Conservation (phyloP, 148 eudicot species). For the Agrostemma githago region DNA sequence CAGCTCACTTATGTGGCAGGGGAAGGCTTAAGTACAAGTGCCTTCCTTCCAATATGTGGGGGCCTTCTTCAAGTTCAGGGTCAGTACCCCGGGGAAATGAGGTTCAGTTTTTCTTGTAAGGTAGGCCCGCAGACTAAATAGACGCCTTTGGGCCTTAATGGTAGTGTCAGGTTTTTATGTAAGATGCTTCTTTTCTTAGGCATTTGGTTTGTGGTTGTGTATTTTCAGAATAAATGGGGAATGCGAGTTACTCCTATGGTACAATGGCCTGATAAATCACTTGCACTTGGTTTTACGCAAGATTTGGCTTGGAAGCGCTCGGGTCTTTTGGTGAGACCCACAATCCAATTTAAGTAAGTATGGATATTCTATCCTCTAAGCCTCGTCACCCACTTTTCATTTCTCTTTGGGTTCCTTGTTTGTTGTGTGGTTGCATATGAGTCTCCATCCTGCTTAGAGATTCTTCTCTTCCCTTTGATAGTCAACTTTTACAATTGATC, state of each 20-base stretch:
- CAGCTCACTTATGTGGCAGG: constrained; percentile 90
- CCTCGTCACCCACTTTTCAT: not conserved
- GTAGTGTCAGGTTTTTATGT: not conserved
- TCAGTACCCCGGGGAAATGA: constrained; percentile 96
- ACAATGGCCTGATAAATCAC: constrained; percentile 85
- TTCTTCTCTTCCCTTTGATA: not conserved
- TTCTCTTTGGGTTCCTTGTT: not conserved
- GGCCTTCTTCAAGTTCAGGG: constrained; percentile 98
- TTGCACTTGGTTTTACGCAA: constrained; percentile 60
- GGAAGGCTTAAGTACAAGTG: constrained; percentile 91
- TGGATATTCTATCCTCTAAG: not conserved
- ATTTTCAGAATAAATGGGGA: constrained; percentile 81
- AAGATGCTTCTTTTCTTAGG: not conserved
- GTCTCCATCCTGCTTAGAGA: too few species aligned
- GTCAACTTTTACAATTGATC: not conserved
- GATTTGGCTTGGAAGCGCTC: constrained; percentile 92
- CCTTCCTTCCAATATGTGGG: constrained; percentile 72
- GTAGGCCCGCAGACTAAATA: constrained; percentile 28
- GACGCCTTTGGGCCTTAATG: not conserved
- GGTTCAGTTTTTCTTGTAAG: constrained; percentile 91
- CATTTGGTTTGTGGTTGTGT: constrained; percentile 4
- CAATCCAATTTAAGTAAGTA: constrained; percentile 69
- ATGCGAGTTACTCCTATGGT: constrained; percentile 71
- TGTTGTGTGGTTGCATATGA: not conserved
- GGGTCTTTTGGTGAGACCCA: constrained; percentile 85